phyloP scores from a whole-genome alignment of 1,139 yeast genomes.

The Maudiozyma humilis region DNA sequence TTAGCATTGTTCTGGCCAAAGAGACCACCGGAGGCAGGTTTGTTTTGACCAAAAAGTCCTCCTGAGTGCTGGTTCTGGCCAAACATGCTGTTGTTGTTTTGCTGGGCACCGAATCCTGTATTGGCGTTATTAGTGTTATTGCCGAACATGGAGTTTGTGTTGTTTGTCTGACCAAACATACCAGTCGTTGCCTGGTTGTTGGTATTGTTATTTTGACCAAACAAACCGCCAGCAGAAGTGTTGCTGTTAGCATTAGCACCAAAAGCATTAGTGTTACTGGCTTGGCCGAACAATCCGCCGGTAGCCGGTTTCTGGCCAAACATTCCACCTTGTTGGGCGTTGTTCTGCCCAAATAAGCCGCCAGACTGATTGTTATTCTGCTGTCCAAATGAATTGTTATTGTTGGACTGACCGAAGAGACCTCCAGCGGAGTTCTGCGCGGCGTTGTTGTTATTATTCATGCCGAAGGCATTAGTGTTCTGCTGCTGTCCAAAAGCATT shows the following conservation, averaged over 20 bases:
- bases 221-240: slow-evolving; percentile 21
- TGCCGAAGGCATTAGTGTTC: background rate
- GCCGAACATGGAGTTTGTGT: slow-evolving; percentile 3
- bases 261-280: slow-evolving; percentile 14
- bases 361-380: slow-evolving; percentile 9
- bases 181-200: slow-evolving; percentile 12
- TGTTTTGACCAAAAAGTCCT: slow-evolving; percentile 29
- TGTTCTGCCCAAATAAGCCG: slow-evolving; percentile 16
- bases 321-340: slow-evolving; percentile 23
- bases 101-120: slow-evolving; percentile 2
- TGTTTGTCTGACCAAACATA: slow-evolving; percentile 16
- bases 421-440: slow-evolving; percentile 10
- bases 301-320: slow-evolving; percentile 11
- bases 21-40: slow-evolving; percentile 20
- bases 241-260: slow-evolving; percentile 5
- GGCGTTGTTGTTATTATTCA: slow-evolving; percentile 1
- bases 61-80: slow-evolving; percentile 8
- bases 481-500: slow-evolving; percentile 6
- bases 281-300: slow-evolving; percentile 6
- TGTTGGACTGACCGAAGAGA: slow-evolving; percentile 15
- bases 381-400: slow-evolving; percentile 21
- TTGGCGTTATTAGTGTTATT: background rate
- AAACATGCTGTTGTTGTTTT: background rate
- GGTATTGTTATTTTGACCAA: slow-evolving; percentile 19
- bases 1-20: slow-evolving; percentile 21